Evolutionary conservation across 805 yeast species (phyloP), one percentile per base, ranked within the genome.

Genomic region (Scheffersomyces ergatensis): DNA sequence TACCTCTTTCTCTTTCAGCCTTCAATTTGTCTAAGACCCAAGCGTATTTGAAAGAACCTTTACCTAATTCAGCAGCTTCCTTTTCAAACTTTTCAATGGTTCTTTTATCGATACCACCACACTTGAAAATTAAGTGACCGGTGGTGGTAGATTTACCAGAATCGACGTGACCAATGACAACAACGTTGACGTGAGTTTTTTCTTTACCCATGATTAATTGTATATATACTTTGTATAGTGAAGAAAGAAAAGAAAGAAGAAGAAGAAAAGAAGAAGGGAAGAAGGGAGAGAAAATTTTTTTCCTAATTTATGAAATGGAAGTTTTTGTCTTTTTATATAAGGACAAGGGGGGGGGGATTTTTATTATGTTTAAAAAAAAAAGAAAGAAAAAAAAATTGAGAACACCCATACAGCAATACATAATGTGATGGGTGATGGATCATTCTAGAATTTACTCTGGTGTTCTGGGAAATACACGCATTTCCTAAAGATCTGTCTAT

Each of bases 161-260:
- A 80, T 92, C 98, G 97, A 93, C 98, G 96, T 92, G 98, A 78
- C 98, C 99, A 77, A 92, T 92, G 73, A 92, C 98, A 77, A 92
- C 98, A 80, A 92, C 95, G 96, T 92, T 93, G 82, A 92, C 88
- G 87, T 92, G 98, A 77, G 81, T 68, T 85, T 92, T 90, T 69
- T 83, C 96, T 78, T 89, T 89, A 84, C 96, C 96, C 95, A 69
- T 70, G 24, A 20, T 27, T 52, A 25, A 24, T 43, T 35, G 20
- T 29, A 15, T 29, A 29, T 29, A 15, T n/a, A n/a, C n/a, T n/a
- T n/a, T n/a, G n/a, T 14, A 29, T 29, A 29, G 18, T 29, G 78
- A 70, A 11, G 15, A 33, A 30, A 14, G 17, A 30, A 18, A 7
- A 34, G 21, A 14, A 18, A 34, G 26, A 35, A 34, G 30, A 38